Evolutionary conservation across 169 alveolate species (phyloP).

Genomic region (Plasmodium vivax): DNA sequence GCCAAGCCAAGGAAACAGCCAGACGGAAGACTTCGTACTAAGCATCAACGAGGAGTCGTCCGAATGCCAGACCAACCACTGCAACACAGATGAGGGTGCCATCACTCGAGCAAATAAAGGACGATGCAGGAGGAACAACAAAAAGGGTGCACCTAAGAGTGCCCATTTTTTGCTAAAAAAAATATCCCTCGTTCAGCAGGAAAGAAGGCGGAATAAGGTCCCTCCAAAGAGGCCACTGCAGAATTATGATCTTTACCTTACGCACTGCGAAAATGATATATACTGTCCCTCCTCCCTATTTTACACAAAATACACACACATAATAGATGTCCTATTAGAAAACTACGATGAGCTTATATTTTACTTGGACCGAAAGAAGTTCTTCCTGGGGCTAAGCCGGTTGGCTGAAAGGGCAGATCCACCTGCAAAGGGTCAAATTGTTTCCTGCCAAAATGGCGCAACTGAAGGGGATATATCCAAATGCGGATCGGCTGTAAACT

Average conservation of each 20-base stretch:
- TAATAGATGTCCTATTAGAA: conserved; percentile 28
- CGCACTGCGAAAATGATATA: conserved; percentile 37
- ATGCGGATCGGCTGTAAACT: neutral
- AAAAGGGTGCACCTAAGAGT: neutral
- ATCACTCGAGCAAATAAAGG: neutral
- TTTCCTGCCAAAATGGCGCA: neutral
- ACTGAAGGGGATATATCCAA: neutral
- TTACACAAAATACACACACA: conserved; percentile 37
- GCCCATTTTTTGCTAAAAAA: neutral
- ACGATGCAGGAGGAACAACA: neutral
- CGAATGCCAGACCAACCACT: neutral
- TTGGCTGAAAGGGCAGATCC: neutral
- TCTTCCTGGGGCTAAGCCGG: neutral
- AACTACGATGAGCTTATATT: conserved; percentile 37
- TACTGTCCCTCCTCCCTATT: conserved; percentile 21
- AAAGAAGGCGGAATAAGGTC: conserved; percentile 22
- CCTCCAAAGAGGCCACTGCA: neutral
- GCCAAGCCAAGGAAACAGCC: neutral
- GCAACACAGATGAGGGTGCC: neutral
- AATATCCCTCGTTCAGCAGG: conserved; percentile 3
- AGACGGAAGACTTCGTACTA: neutral
- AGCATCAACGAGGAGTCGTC: neutral
- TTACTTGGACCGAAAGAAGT: conserved; percentile 51
- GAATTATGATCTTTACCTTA: conserved; percentile 16
- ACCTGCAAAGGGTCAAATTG: neutral